Conservation (phyloP, 306 rosid genomes). For the Castanea crenata region DNA sequence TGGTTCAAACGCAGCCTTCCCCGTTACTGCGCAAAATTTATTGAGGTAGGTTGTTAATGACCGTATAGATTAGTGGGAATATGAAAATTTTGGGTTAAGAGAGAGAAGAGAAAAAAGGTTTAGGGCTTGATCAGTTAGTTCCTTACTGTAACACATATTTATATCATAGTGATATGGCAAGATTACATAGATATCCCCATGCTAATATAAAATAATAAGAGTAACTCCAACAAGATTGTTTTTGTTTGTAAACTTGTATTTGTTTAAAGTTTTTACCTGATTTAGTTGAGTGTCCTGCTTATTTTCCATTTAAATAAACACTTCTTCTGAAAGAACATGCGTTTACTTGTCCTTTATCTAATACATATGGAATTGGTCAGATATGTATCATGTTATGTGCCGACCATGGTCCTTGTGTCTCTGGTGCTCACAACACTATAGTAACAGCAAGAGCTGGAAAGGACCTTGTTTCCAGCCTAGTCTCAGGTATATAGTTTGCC, state of each 20-base stretch:
- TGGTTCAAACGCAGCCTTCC: slow-evolving; percentile 99
- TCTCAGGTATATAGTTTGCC: slow-evolving; percentile 62
- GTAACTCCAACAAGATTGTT: too few species aligned
- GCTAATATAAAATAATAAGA: too few species aligned
- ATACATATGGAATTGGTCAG: slow-evolving; percentile 45
- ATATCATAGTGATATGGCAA: too few species aligned
- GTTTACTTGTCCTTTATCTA: slow-evolving; percentile 15
- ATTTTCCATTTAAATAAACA: slow-evolving; percentile 16
- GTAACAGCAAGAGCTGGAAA: slow-evolving; percentile 99
- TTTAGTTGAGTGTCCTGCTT: slow-evolving; percentile 4
- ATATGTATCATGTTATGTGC: slow-evolving; percentile 98
- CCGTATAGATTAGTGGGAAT: neutral
- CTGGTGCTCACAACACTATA: slow-evolving; percentile 98
- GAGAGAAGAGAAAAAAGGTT: too few species aligned
- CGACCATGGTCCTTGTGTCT: slow-evolving; percentile 98
- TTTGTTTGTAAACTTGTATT: slow-evolving; percentile 1
- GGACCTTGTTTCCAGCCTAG: slow-evolving; percentile 95
- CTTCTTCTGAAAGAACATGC: slow-evolving; percentile 8
- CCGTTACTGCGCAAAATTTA: slow-evolving; percentile 89
- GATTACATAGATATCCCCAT: too few species aligned
- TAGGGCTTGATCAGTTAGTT: too few species aligned
- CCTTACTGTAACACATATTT: too few species aligned
- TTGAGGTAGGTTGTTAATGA: slow-evolving; percentile 60
- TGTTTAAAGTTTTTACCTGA: slow-evolving; percentile 1
- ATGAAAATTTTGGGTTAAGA: too few species aligned